phyloP scores from a whole-genome alignment of 495 filamentous ascomycete genomes.

The Ascobolus immersus region DNA sequence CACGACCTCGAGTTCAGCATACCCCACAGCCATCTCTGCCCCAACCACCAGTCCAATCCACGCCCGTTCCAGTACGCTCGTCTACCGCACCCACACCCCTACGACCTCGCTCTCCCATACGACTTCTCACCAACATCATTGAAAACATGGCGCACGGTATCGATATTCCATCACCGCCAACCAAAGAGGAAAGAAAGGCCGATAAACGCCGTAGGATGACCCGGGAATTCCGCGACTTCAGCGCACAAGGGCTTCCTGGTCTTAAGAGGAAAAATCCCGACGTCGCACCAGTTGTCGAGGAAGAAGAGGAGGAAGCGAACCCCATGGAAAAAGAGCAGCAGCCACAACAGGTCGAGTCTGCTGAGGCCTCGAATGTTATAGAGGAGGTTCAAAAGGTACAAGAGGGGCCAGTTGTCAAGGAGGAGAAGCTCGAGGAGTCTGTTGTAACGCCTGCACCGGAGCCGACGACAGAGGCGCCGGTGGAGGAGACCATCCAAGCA shows the following conservation, averaged over 20 bases:
- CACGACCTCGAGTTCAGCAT: too few relatives aligned
- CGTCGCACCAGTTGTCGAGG: not conserved
- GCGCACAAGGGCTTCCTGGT: slow-evolving; percentile 5
- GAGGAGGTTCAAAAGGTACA: not conserved
- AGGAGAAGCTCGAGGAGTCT: slow-evolving; percentile 15
- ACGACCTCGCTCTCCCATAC: too few relatives aligned
- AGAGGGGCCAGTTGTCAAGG: slow-evolving; percentile 9
- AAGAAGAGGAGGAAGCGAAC: not conserved
- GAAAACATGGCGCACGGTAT: too few relatives aligned
- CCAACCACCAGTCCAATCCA: too few relatives aligned
- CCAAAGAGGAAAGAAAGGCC: slow-evolving; percentile 9
- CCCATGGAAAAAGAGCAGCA: not conserved
- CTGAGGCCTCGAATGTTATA: not conserved
- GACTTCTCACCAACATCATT: too few relatives aligned
- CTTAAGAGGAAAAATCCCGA: not conserved
- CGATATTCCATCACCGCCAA: too few relatives aligned
- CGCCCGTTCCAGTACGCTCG: too few relatives aligned
- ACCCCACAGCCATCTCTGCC: too few relatives aligned
- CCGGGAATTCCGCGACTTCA: slow-evolving; percentile 14
- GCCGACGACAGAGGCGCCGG: slow-evolving; percentile 15
- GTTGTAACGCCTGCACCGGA: slow-evolving; percentile 12
- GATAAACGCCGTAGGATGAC: slow-evolving; percentile 14
- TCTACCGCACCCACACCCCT: too few relatives aligned
- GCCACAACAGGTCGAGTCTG: not conserved
- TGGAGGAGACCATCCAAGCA: slow-evolving; percentile 23